Conservation (phyloP, 495 filamentous ascomycete species). For the Cercophora scortea region DNA sequence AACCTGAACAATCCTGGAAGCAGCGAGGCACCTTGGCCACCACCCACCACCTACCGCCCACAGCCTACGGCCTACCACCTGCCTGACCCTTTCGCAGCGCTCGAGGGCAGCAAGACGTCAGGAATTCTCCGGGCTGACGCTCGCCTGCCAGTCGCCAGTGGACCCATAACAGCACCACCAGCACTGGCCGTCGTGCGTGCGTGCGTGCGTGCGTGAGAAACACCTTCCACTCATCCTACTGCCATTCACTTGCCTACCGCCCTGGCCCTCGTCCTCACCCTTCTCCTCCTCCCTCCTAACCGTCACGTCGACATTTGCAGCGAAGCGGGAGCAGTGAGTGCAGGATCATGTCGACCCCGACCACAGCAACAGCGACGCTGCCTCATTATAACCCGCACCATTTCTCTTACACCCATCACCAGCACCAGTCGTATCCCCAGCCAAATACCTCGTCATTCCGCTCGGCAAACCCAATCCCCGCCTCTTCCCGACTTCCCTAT, state of each 20-base stretch:
- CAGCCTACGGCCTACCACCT: too few relatives aligned
- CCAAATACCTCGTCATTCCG: constrained; percentile 42
- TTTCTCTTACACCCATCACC: constrained; percentile 60
- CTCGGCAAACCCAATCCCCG: constrained; percentile 39
- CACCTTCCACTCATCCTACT: not conserved
- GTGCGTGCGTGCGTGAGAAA: too few relatives aligned
- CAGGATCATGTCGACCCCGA: constrained; percentile 72
- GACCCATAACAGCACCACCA: not conserved
- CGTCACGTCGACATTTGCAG: constrained; percentile 11
- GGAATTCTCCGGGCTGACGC: not conserved
- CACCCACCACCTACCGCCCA: too few relatives aligned
- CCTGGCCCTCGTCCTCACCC: not conserved
- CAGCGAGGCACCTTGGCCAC: too few relatives aligned
- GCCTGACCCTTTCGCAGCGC: not conserved
- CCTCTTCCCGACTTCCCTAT: constrained; percentile 40
- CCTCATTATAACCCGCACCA: constrained; percentile 53
- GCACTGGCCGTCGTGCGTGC: not conserved
- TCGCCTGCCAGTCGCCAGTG: not conserved
- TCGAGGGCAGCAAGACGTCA: constrained; percentile 3
- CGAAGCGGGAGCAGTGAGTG: constrained; percentile 14
- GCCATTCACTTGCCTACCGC: not conserved
- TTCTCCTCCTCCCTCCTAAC: constrained; percentile 1
- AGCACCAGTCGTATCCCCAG: constrained; percentile 42
- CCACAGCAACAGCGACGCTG: constrained; percentile 70
- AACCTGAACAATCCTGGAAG: too few relatives aligned